Evolutionary conservation across 2,329 filamentous ascomycete genomes (phyloP).

Genomic region (Microsporum ferrugineum): DNA sequence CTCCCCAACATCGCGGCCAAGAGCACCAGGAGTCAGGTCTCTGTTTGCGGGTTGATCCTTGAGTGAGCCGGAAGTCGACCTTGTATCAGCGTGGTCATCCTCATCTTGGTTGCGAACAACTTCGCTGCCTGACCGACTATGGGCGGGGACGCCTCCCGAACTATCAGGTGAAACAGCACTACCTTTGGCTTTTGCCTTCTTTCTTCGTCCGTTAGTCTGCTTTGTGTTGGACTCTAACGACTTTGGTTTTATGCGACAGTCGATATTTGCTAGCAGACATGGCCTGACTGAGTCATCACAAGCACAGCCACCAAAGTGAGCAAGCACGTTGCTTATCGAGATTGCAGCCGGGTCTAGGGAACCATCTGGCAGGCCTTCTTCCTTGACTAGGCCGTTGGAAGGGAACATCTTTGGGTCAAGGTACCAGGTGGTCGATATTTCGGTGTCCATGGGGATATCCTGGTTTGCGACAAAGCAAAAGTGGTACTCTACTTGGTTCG

Average conservation of each 20-base stretch:
- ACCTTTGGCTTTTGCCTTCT: constrained; percentile 33
- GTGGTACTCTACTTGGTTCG: constrained; percentile 66
- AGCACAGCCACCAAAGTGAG: constrained; percentile 41
- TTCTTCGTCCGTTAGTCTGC: constrained; percentile 37
- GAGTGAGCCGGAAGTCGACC: constrained; percentile 47
- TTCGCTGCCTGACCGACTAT: constrained; percentile 50
- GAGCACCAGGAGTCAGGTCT: constrained; percentile 48
- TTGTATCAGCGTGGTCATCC: constrained; percentile 45
- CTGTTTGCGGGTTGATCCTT: constrained; percentile 47
- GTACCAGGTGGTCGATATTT: constrained; percentile 41
- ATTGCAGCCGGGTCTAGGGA: constrained; percentile 33
- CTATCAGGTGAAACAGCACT: constrained; percentile 44
- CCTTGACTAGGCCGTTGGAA: constrained; percentile 32
- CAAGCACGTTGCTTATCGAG: constrained; percentile 38
- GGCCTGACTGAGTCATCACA: constrained; percentile 29
- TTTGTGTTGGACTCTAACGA: constrained; percentile 26
- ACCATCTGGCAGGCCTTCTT: constrained; percentile 28
- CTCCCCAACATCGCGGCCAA: constrained; percentile 36
- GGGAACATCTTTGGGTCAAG: constrained; percentile 31
- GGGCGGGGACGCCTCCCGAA: constrained; percentile 42
- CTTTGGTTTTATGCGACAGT: constrained; percentile 32
- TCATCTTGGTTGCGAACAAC: constrained; percentile 41
- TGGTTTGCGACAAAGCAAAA: constrained; percentile 86
- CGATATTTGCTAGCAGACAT: constrained; percentile 34
- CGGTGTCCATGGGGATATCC: constrained; percentile 50